Base-by-base conservation (phyloP, 2,329 filamentous ascomycete species). In the Fusarium begoniae region DNA sequence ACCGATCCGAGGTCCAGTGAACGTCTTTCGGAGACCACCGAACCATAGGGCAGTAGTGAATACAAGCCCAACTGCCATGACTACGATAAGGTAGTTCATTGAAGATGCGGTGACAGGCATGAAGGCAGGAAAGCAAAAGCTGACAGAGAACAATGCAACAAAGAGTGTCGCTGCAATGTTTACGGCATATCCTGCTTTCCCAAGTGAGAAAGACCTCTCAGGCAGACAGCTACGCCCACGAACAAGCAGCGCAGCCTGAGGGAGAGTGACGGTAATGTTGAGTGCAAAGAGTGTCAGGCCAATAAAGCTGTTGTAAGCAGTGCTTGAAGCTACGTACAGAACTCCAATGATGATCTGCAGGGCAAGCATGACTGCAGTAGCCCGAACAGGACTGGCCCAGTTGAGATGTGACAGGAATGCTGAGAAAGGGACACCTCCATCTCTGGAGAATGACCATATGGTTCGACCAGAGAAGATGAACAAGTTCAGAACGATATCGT, bases 41-140 rank as follows among this genome's bases (percentile, higher is more conserved):
- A 65, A 68, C 76, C 77, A 78, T 13, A 70, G 56, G 0, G 20
- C 58, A 8, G 74, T 69, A 2, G 74, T 78, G 4, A 78, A 43
- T 4, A 73, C 8, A 3, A 78, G 48, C 2, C 75, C 76, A 8
- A 75, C 68, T 8, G 74, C 74, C 72, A 78, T 76, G 2, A 78
- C 77, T 1, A 78, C 76, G 22, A 77, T 69, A 8, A 78, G 41
- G 35, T 78, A 78, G 55, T 78, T 78, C 77, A 78, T 78, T 1
- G 77, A 78, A 17, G 60, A 62, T 1, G 69, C 38, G 0, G 65
- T 62, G 2, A 78, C 64, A 1, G 76, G 76, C 62, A 74, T 74
- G 6, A 70, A 73, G 2, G 69, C 41, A 1, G 77, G 77, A 8
- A 78, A 78, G 35, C 76, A 78, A 15, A 78, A 78, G 14, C 63